phyloP scores from a whole-genome alignment of 2,329 filamentous ascomycete genomes.

The Rutstroemia sydowiana region DNA sequence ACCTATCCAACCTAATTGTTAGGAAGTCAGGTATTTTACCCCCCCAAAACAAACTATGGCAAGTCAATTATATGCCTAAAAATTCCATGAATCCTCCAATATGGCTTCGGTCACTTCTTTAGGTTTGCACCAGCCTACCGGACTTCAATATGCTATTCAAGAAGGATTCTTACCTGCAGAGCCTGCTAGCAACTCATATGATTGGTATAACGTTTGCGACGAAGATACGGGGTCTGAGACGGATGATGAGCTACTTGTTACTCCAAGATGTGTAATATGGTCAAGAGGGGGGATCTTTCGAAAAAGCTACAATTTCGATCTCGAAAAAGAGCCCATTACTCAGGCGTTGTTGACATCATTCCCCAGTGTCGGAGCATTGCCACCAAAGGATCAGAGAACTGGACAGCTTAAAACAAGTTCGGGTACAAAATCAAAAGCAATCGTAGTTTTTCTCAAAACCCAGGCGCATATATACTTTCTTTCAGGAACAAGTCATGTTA shows the following conservation, averaged over 20 bases:
- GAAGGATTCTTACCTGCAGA: slow-evolving; percentile 70
- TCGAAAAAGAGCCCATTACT: slow-evolving; percentile 79
- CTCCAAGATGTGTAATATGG: slow-evolving; percentile 52
- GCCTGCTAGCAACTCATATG: slow-evolving; percentile 58
- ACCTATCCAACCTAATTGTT: no score
- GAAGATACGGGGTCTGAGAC: slow-evolving; percentile 30
- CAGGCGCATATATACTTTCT: slow-evolving; percentile 93
- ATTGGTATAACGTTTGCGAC: slow-evolving; percentile 61
- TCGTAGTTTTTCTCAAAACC: slow-evolving; percentile 86
- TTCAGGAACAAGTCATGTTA: slow-evolving; percentile 76
- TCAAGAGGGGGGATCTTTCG: slow-evolving; percentile 78
- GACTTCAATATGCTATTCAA: slow-evolving; percentile 72
- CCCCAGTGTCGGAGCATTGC: slow-evolving; percentile 34
- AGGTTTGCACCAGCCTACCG: slow-evolving; percentile 82
- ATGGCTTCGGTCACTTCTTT: slow-evolving; percentile 93
- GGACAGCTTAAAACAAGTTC: slow-evolving; percentile 23
- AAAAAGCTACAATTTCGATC: slow-evolving; percentile 76
- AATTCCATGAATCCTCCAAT: slow-evolving; percentile 12
- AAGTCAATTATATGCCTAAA: slow-evolving; percentile 14
- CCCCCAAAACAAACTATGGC: slow-evolving; percentile 5
- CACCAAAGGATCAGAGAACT: slow-evolving; percentile 17
- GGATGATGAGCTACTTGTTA: slow-evolving; percentile 31
- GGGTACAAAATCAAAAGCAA: slow-evolving; percentile 47
- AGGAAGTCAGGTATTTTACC: no score
- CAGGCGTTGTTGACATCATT: slow-evolving; percentile 85